These are phyloP conservation scores for Camelina hispida DNA, from an alignment of 345 rosid genomes.

Conservation along the genomic window DNA sequence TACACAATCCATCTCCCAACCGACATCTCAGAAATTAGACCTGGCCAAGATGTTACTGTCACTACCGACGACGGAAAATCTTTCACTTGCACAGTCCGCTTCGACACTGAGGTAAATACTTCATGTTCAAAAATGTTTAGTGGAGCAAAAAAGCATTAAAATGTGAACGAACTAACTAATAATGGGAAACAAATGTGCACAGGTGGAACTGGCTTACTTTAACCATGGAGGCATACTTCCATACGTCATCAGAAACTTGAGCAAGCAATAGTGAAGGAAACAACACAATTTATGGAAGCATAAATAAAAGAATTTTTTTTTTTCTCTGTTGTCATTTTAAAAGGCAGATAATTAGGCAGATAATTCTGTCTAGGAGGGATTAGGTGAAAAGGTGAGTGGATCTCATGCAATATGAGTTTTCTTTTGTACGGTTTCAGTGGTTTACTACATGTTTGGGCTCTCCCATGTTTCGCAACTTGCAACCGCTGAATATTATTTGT, in stretches of 20 bases:
- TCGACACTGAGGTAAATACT: constrained; percentile 87
- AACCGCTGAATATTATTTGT: neutral
- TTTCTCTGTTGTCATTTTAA: neutral
- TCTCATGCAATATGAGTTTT: constrained; percentile 14
- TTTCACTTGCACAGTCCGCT: constrained; percentile 88
- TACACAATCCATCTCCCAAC: constrained; percentile 86
- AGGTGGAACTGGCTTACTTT: constrained; percentile 97
- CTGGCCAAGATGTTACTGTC: constrained; percentile 95
- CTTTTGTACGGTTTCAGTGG: constrained; percentile 12
- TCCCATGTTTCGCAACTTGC: neutral
- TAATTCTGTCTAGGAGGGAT: constrained; percentile 25
- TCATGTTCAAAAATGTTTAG: neutral
- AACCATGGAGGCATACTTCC: constrained; percentile 98
- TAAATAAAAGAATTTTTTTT: neutral
- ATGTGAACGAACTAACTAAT: neutral
- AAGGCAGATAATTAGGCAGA: constrained; percentile 40
- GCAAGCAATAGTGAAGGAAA: constrained; percentile 49
- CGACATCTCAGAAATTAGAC: constrained; percentile 70
- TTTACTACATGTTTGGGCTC: neutral
- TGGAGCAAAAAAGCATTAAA: neutral
- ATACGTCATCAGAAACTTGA: constrained; percentile 84
- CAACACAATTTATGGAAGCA: neutral
- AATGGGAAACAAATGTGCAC: constrained; percentile 29
- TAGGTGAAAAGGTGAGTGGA: constrained; percentile 6
- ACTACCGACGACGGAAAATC: constrained; percentile 83